phyloP scores from a whole-genome alignment of 495 filamentous ascomycete species.

The Xylaria curta region DNA sequence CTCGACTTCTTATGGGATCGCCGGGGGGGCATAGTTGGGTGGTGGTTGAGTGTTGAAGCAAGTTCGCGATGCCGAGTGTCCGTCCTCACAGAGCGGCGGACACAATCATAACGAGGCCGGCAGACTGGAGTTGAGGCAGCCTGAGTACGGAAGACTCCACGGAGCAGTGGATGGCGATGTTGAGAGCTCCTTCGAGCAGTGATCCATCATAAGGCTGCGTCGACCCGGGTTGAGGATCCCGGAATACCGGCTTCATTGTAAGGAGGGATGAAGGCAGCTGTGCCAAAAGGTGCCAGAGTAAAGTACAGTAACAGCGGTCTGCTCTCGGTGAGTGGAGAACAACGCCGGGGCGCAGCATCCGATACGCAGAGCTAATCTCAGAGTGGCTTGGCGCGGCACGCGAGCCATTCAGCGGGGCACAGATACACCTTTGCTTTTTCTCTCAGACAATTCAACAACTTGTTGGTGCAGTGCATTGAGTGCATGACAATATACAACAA shows the following conservation, averaged over 20 bases:
- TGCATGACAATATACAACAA: neutral
- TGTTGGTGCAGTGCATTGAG: neutral
- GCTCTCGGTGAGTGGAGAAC: constrained; percentile 16
- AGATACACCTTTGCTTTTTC: neutral
- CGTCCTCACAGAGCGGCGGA: neutral
- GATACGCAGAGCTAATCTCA: constrained; percentile 9
- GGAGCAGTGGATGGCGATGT: neutral
- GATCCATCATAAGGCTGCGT: constrained; percentile 18
- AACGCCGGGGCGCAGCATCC: constrained; percentile 17
- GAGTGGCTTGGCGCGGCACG: neutral
- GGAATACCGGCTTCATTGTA: constrained; percentile 18
- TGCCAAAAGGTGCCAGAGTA: neutral
- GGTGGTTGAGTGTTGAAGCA: constrained; percentile 9
- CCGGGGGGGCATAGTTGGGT: constrained; percentile 57
- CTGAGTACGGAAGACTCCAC: neutral
- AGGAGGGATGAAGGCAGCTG: neutral
- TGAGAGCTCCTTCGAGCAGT: constrained; percentile 4
- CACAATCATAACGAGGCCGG: constrained; percentile 18
- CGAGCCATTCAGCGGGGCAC: constrained; percentile 5
- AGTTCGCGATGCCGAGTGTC: neutral
- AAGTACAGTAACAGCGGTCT: neutral
- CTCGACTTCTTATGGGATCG: constrained; percentile 69
- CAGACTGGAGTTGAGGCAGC: neutral
- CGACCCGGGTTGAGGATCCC: neutral
- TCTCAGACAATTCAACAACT: neutral